phyloP scores from a whole-genome alignment of 2,329 filamentous ascomycete species.

The Dactylellina sp. region DNA sequence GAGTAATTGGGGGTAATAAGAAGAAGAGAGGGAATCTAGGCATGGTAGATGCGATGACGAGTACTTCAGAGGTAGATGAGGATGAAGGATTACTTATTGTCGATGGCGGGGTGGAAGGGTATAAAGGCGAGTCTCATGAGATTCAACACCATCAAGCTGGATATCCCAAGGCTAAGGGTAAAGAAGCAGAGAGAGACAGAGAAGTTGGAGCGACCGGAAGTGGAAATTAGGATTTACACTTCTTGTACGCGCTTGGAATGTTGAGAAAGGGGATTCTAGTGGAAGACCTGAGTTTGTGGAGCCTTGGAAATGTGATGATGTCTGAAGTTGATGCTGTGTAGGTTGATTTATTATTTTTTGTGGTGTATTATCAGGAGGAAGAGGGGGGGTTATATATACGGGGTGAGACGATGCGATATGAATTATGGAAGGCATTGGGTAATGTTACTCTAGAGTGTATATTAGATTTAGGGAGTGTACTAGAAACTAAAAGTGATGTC shows the following conservation, averaged over 20 bases:
- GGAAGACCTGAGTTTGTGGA: slow-evolving; percentile 35
- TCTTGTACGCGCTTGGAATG: slow-evolving; percentile 21
- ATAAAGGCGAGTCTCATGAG: neutral
- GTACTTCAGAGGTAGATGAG: slow-evolving; percentile 51
- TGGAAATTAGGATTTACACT: slow-evolving; percentile 52
- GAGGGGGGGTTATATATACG: too few species aligned
- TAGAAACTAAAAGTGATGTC: too few species aligned
- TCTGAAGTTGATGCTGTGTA: slow-evolving; percentile 9
- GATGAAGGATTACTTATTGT: slow-evolving; percentile 32
- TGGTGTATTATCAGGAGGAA: neutral
- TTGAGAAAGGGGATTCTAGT: slow-evolving; percentile 11
- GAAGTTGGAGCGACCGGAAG: slow-evolving; percentile 26
- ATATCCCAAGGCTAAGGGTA: slow-evolving; percentile 4
- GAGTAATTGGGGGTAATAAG: slow-evolving; percentile 55
- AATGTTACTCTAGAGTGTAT: too few species aligned
- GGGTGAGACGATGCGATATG: too few species aligned
- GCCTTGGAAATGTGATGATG: slow-evolving; percentile 49
- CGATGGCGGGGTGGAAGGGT: slow-evolving; percentile 8
- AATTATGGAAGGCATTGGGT: too few species aligned
- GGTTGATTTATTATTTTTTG: neutral
- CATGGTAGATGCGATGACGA: slow-evolving; percentile 48
- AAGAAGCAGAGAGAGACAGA: slow-evolving; percentile 17
- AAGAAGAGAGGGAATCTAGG: slow-evolving; percentile 52
- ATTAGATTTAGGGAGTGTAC: too few species aligned
- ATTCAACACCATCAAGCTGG: slow-evolving; percentile 16